Base-by-base conservation (phyloP, 345 rosid species). In the Melastoma malabathricum region DNA sequence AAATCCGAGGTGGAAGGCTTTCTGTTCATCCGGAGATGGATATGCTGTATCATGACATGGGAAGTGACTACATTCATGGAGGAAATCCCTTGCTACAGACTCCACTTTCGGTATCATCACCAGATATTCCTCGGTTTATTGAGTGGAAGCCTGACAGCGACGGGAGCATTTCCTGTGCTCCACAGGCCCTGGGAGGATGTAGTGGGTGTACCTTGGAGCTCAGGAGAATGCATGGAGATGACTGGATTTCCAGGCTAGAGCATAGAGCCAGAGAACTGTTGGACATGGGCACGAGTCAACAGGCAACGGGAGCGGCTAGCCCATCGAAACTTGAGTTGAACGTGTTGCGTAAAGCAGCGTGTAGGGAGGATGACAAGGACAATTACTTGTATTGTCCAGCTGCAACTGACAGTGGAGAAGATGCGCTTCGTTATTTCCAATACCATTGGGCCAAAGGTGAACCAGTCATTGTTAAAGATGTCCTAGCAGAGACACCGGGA, bases 401-500 rank as follows among this genome's bases (percentile, higher is more conserved):
- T 43, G 67, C 69, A 48, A 38, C 46, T 23, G 77, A 62, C 20
- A 63, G 65, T 54, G 65, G 65, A 48, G 67, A 66, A 52, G 74
- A 65, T 45, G 75, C 60, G 43, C 72, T 86, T 68, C 23, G 22
- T 7, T 51, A 59, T 64, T 90, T 90, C 59, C 89, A 71, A 68
- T 70, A 63, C 47, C 84, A 75, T 50, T 86, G 96, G 96, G 59
- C 61, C 49, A 84, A 73, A 59, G 96, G 98, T 16, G 89, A 90
- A 66, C 98, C 94, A 0, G 74, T 90, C 39, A 80, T 86, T 0
- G 93, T 82, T 49, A 69, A 59, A 27, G 68, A 82, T 60, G 68
- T 72, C 51, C 89, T 86, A 49, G 72, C 71, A 47, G 59, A 34
- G 59, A 61, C 77, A 45, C 56, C 83, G 44, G 78, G 86, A 56